Evolutionary conservation across 306 rosid species (phyloP), one percentile per base, ranked within the genome.

Genomic region (Ceratonia siliqua): DNA sequence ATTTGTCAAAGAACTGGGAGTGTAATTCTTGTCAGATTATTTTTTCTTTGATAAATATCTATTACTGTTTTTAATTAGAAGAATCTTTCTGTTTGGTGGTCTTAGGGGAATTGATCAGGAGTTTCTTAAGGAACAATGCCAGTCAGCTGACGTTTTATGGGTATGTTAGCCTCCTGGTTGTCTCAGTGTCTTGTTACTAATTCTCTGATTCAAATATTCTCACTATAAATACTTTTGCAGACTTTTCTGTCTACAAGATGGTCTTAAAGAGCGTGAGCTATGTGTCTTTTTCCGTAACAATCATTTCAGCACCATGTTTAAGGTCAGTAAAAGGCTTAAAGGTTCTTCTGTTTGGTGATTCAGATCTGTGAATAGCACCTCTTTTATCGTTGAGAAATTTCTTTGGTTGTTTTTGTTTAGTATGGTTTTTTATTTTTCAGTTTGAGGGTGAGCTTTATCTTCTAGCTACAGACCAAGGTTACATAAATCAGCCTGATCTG

Each of bases 291-390:
- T 94, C 78, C 96, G 98, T 39, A 94, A 94, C 74, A 94, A 94
- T 85, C 98, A 94, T 86, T 94, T 94, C 89, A 84, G 97, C 96
- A 94, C 98, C 61, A 87, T 94, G 97, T 94, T 94, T 86, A 94
- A 94, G 98, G 98, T 94, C 53, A 65, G 94, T 77, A n/a, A 39
- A 72, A 63, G 69, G 74, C 57, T 62, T 55, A 66, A 70, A 78
- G 46, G 8, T 62, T 72, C n/a, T 62, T 71, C 57, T 52, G 69
- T 76, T 50, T 38, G 43, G 45, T 54, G 36, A 48, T 59, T 54
- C 12, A 22, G 72, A 27, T 70, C 62, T 67, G 68, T 55, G 39
- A 54, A 33, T 64, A 68, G 28, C 28, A 22, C 64, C 25, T 24
- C 41, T 50, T 38, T 67, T 76, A 15, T 74, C 43, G 17, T 24